Base-by-base conservation (phyloP, 2,329 filamentous ascomycete species). In the Fusarium nisikadoi region DNA sequence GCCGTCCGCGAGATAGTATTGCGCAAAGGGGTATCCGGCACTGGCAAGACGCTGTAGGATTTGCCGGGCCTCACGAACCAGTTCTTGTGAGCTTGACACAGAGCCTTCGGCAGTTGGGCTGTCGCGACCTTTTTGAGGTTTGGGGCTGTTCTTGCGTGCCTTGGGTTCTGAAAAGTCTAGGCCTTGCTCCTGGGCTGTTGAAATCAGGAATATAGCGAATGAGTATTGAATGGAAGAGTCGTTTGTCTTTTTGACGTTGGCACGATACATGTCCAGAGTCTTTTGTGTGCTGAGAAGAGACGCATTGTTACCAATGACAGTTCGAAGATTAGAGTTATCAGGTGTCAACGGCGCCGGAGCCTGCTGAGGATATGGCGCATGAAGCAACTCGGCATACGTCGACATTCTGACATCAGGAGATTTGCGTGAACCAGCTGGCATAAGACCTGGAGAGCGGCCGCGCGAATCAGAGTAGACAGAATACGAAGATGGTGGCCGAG, bases 181-280 rank as follows among this genome's bases (percentile, higher is more conserved):
- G 5, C 90, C 91, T 79, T 93, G 89, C 79, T 97, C 93, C 79
- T 94, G 92, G 43, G 95, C 95, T 4, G 94, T 92, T 50, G 95
- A 93, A 74, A 98, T 92, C 85, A 99, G 90, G 81, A 97, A 97
- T 41, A 98, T 89, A 5, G 96, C 96, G 82, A 99, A 98, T 35
- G 97, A 96, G 81, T 98, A 98, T 81, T 98, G 94, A 38, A 97
- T 93, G 8, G 93, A 91, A 20, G 92, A 87, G 81, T 98, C 94
- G 70, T 93, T 96, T 6, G 96, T 97, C 85, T 99, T 99, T 84
- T 98, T 98, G 65, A 98, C 94, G 78, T 98, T 99, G 61, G 92
- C 92, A 47, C 95, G 90, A 81, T 99, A 99, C 95, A 98, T 98
- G 61, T 98, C 95, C 53, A 99, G 88, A 4, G 96, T 99, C 83